phyloP scores from a whole-genome alignment of 1,284 basidiomycete species.

The Cystobasidium pallidum region DNA sequence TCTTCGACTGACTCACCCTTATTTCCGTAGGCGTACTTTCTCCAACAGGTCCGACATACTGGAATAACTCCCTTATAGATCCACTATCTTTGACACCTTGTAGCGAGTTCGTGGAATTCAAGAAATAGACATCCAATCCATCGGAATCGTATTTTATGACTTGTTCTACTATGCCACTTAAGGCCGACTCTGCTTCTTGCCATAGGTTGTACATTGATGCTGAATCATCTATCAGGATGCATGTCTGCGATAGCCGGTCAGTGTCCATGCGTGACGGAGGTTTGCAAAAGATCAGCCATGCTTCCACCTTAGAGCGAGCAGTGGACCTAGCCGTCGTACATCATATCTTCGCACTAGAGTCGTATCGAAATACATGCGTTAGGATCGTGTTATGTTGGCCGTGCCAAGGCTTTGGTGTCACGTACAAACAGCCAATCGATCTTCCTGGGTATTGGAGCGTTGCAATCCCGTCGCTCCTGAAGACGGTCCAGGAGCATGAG shows the following conservation, averaged over 20 bases:
- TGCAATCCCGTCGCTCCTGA: slow-evolving; percentile 5
- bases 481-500: not conserved
- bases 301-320: no score
- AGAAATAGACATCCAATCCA: slow-evolving; percentile 52
- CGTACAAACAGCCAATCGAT: slow-evolving; percentile 38
- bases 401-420: not conserved
- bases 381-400: no score
- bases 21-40: slow-evolving; percentile 51
- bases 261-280: not conserved
- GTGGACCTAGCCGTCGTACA: no score
- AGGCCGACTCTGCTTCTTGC: slow-evolving; percentile 49
- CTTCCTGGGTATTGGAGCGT: slow-evolving; percentile 39
- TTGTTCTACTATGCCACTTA: slow-evolving; percentile 49
- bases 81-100: slow-evolving; percentile 42
- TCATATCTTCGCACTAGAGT: slow-evolving; percentile 39
- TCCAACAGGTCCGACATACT: slow-evolving; percentile 46
- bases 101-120: slow-evolving; percentile 46
- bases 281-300: not conserved
- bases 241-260: slow-evolving; percentile 44
- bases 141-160: slow-evolving; percentile 49
- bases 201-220: slow-evolving; percentile 50
- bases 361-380: no score
- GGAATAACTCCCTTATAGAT: slow-evolving; percentile 45
- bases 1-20: slow-evolving; percentile 26
- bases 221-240: slow-evolving; percentile 51